A percentile compares a stretch with the other conserved stretches of the same genome.
phyloP scores from a whole-genome alignment of 257 asterid genomes.

The Ajuga chamaepitys region DNA sequence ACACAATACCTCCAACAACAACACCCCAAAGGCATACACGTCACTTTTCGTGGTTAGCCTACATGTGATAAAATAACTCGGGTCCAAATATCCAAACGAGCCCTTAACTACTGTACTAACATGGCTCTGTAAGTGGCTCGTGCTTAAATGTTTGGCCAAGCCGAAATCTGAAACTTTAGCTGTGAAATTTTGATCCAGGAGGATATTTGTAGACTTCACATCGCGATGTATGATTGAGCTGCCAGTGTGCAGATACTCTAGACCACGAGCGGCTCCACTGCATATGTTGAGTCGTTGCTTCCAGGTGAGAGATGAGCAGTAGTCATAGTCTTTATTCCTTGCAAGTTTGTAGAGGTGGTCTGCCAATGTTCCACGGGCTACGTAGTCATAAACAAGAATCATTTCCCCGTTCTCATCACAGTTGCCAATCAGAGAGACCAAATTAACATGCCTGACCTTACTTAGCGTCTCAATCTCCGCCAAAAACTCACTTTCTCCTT shows the following conservation, averaged over 20 bases:
- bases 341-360: not conserved
- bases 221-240: not conserved
- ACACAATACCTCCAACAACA: not conserved
- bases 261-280: not conserved
- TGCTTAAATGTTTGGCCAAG: not conserved
- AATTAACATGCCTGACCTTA: not conserved
- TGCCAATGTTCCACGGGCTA: not conserved
- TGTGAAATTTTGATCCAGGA: not conserved
- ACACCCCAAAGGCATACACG: not conserved
- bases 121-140: not conserved
- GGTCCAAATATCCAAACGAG: not conserved
- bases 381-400: no score
- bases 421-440: not conserved
- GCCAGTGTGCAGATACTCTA: no score
- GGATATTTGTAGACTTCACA: not conserved
- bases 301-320: not conserved
- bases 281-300: not conserved
- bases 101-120: not conserved
- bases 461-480: slow-evolving; percentile 2
- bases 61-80: not conserved
- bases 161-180: not conserved
- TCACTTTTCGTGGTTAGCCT: not conserved
- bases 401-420: no score
- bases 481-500: slow-evolving; percentile 32
- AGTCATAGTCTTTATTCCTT: not conserved